Evolutionary conservation across 768 basidiomycete genomes (phyloP).

Genomic region (Leccinum boreale): DNA sequence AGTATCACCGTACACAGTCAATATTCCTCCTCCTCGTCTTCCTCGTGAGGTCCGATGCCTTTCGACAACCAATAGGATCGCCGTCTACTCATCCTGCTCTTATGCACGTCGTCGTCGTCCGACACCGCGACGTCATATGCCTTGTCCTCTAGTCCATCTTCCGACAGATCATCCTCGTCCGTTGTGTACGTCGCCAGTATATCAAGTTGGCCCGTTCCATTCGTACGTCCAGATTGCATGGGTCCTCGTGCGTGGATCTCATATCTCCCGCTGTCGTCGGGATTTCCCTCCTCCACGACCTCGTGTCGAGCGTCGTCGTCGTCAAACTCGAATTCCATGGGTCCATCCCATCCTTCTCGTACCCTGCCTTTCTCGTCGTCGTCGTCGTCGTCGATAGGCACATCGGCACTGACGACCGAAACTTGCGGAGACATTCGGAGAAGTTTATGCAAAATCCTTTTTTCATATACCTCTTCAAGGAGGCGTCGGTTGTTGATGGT

Average conservation of each 20-base stretch:
- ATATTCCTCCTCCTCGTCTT: slow-evolving; percentile 11
- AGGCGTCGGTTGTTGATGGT: slow-evolving; percentile 71
- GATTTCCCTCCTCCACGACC: slow-evolving; percentile 17
- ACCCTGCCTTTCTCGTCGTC: slow-evolving; percentile 23
- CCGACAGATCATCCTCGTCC: slow-evolving; percentile 39
- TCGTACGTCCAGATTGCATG: slow-evolving; percentile 43
- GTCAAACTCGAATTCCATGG: slow-evolving; percentile 30
- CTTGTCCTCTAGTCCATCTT: slow-evolving; percentile 28
- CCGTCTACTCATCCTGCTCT: slow-evolving; percentile 17
- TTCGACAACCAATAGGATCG: slow-evolving; percentile 64
- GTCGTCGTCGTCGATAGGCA: slow-evolving; percentile 11
- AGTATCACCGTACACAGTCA: neutral
- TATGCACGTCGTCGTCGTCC: slow-evolving; percentile 18
- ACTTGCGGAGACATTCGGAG: slow-evolving; percentile 39
- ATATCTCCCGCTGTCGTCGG: slow-evolving; percentile 59
- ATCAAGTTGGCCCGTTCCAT: slow-evolving; percentile 35
- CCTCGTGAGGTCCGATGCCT: slow-evolving; percentile 33
- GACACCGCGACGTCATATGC: slow-evolving; percentile 19
- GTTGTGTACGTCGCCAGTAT: slow-evolving; percentile 47
- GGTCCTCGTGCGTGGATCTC: slow-evolving; percentile 47
- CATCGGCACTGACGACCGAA: slow-evolving; percentile 19
- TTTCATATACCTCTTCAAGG: slow-evolving; percentile 66
- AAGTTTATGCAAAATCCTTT: slow-evolving; percentile 53
- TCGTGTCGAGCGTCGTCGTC: slow-evolving; percentile 16
- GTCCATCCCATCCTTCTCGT: slow-evolving; percentile 39